Base-by-base conservation (phyloP, 202 grass and related monocot species). In the Zizania palustris region DNA sequence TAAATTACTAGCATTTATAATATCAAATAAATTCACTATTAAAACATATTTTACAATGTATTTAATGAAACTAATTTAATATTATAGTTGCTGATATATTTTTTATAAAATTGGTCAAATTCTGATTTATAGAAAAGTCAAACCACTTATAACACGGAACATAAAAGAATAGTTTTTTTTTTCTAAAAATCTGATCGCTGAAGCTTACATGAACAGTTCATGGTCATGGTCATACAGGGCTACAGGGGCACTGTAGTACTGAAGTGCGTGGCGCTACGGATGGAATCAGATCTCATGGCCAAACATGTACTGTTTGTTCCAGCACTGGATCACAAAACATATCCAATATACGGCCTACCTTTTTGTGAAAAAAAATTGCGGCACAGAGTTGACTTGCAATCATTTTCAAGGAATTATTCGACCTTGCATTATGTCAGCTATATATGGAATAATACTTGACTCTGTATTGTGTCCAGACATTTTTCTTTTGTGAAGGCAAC, bases 401-500 rank as follows among this genome's bases (percentile, higher is more conserved):
- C 49, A 43, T 65, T 34, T 36, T 45, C 46, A 55, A 7, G 21
- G 45, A 81, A 63, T 66, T 67, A 41, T 39, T 66, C 70, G 57
- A 73, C 45, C 79, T 72, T 45, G 18, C 46, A 45, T 45, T 73
- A 65, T 20, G 79, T 82, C 66, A 71, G 69, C 61, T 28, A 45
- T 65, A 60, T 28, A 45, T 65, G 69, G 69, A 73, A 74, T 73
- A 74, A 74, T 66, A 50, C 69, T 39, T n/a, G n/a, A n/a, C n/a
- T 46, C 44, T 59, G 39, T 40, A 74, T 74, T 38, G 38, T 56
- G 70, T 56, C 79, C 69, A 65, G 40, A 74, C 79, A 38, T 74
- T 74, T 35, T 45, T 65, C 79, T 82, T 81, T 81, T 81, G 58
- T 9, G 45, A 18, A 18, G 57, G 33, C 45, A 56, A 56, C 38